phyloP scores from a whole-genome alignment of 2,329 filamentous ascomycete genomes.

The Aspergillus niger region DNA sequence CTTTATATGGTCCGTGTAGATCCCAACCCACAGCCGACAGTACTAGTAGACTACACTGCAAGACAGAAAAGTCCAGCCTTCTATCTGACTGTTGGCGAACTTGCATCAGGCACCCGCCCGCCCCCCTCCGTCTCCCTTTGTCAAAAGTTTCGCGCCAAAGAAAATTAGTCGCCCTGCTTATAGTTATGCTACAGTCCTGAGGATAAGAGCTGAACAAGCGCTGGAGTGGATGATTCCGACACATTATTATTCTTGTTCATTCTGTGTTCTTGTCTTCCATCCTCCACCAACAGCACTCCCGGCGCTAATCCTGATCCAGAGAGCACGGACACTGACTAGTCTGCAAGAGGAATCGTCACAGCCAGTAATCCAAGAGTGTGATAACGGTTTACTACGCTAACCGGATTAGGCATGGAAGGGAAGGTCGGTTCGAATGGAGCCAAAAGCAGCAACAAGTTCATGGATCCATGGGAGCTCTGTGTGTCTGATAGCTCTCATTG shows the following conservation, averaged over 20 bases:
- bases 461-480: neutral
- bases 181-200: too few relatives aligned
- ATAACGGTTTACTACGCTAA: slow-evolving; percentile 1
- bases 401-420: neutral
- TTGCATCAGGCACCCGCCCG: too few relatives aligned
- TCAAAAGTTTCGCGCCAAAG: too few relatives aligned
- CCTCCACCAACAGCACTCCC: neutral
- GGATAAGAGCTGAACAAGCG: neutral
- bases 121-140: too few relatives aligned
- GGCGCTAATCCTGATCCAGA: neutral
- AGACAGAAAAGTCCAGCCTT: too few relatives aligned
- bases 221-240: neutral
- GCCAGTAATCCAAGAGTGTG: neutral
- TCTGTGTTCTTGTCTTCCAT: too few relatives aligned
- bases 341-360: neutral
- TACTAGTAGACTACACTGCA: too few relatives aligned
- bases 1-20: too few relatives aligned
- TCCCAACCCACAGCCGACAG: too few relatives aligned
- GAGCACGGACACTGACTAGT: slow-evolving; percentile 2
- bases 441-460: neutral
- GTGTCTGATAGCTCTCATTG: neutral
- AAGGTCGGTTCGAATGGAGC: neutral
- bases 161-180: too few relatives aligned
- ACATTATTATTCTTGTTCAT: too few relatives aligned
- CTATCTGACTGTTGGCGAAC: too few relatives aligned